These are phyloP conservation scores for Diplodia mutila DNA, from an alignment of 2,329 filamentous ascomycete genomes.

Conservation along the genomic window DNA sequence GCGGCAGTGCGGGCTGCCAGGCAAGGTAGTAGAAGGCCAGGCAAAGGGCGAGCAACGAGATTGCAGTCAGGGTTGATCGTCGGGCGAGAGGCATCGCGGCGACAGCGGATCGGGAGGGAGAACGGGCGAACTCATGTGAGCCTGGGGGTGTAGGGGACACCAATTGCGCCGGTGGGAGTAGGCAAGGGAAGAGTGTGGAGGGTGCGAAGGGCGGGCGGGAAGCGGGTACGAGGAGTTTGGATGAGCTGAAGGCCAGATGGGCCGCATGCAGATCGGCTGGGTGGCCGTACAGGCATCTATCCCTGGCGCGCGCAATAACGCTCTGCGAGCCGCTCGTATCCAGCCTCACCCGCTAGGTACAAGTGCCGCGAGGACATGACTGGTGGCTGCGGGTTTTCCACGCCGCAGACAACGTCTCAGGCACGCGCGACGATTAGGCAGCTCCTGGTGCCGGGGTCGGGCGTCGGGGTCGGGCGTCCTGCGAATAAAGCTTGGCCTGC, in stretches of 20 bases:
- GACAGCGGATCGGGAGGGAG: constrained; percentile 1
- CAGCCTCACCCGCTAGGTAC: background rate
- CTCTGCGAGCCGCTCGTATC: constrained; percentile 3
- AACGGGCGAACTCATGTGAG: constrained; percentile 5
- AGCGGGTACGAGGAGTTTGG: constrained; percentile 24
- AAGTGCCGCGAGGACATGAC: background rate
- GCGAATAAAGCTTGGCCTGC: background rate
- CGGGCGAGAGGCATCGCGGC: constrained; percentile 15
- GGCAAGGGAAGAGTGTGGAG: constrained; percentile 27
- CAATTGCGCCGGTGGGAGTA: constrained; percentile 6
- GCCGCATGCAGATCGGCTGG: constrained; percentile 16
- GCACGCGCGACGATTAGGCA: background rate
- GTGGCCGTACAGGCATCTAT: constrained; percentile 13
- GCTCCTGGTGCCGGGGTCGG: too few species aligned
- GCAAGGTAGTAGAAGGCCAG: constrained; percentile 22
- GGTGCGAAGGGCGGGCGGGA: constrained; percentile 26
- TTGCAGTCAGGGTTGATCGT: constrained; percentile 19
- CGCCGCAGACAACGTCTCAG: background rate
- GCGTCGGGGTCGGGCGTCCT: background rate
- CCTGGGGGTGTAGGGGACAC: background rate
- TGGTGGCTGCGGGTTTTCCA: background rate
- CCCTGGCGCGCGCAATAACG: constrained; percentile 14
- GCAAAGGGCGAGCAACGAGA: constrained; percentile 9
- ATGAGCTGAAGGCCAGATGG: background rate
- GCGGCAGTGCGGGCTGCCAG: constrained; percentile 2